These are phyloP conservation scores for Hygrophorus pudorinus DNA, from an alignment of 768 basidiomycete genomes.

Conservation along the genomic window DNA sequence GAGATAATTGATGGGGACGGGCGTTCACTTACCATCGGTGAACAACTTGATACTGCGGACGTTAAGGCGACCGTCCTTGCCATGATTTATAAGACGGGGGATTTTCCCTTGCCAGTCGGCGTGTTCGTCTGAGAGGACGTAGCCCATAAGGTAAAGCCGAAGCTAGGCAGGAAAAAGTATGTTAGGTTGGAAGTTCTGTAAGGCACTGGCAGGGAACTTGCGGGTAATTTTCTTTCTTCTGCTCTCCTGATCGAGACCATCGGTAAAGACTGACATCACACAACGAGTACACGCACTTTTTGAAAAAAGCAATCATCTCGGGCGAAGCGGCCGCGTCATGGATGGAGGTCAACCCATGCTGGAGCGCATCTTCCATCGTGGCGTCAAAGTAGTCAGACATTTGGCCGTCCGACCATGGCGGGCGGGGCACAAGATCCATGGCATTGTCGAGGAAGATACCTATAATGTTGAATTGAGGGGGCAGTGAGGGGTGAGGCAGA, in stretches of 20 bases:
- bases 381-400: constrained; percentile 49
- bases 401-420: constrained; percentile 52
- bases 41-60: constrained; percentile 65
- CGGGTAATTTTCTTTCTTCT: constrained; percentile 56
- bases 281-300: constrained; percentile 35
- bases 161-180: constrained; percentile 24
- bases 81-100: constrained; percentile 50
- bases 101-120: constrained; percentile 49
- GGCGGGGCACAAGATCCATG: constrained; percentile 62
- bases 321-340: constrained; percentile 66
- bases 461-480: constrained; percentile 7
- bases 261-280: not conserved
- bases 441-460: constrained; percentile 87
- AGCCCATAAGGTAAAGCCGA: constrained; percentile 54
- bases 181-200: not conserved
- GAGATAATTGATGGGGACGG: not conserved
- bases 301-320: constrained; percentile 51
- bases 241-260: constrained; percentile 43
- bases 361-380: constrained; percentile 60
- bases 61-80: constrained; percentile 41
- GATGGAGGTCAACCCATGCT: constrained; percentile 73
- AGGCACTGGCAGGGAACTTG: constrained; percentile 21
- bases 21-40: constrained; percentile 47
- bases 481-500: not conserved
- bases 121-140: constrained; percentile 40